phyloP scores from a whole-genome alignment of 1,139 yeast genomes.

The Scheffersomyces segobiensis region DNA sequence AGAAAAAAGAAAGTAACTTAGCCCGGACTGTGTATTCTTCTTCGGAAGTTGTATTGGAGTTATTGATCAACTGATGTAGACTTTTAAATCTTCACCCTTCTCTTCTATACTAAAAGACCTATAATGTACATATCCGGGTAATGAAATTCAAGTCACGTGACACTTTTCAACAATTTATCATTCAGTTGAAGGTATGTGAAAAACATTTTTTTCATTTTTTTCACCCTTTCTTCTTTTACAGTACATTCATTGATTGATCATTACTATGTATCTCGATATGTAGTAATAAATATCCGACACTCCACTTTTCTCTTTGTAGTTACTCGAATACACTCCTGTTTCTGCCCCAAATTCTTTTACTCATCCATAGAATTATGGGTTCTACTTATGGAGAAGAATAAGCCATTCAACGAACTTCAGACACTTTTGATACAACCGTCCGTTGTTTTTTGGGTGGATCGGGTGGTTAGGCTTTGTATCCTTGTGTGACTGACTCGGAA shows the following conservation, averaged over 20 bases:
- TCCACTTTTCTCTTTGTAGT: conserved; percentile 6
- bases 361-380: conserved; percentile 57
- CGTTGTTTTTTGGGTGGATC: conserved; percentile 36
- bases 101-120: neutral
- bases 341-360: conserved; percentile 65
- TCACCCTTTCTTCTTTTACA: neutral
- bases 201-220: neutral
- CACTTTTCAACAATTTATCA: conserved; percentile 1
- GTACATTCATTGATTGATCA: neutral
- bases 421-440: conserved; percentile 44
- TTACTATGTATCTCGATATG: neutral
- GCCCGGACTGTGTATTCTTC: neutral
- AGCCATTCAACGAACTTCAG: conserved; percentile 43
- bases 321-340: conserved; percentile 52
- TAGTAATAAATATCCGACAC: neutral
- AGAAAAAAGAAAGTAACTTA: neutral
- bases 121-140: conserved; percentile 8
- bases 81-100: neutral
- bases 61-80: neutral
- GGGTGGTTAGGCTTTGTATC: conserved; percentile 33
- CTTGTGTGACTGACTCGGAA: conserved; percentile 18
- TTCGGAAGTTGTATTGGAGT: neutral
- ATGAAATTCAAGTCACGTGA: neutral
- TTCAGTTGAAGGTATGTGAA: neutral
- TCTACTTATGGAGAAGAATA: conserved; percentile 68